Conservation (phyloP, 2,329 filamentous ascomycete species). For the Uncinocarpus reesii region DNA sequence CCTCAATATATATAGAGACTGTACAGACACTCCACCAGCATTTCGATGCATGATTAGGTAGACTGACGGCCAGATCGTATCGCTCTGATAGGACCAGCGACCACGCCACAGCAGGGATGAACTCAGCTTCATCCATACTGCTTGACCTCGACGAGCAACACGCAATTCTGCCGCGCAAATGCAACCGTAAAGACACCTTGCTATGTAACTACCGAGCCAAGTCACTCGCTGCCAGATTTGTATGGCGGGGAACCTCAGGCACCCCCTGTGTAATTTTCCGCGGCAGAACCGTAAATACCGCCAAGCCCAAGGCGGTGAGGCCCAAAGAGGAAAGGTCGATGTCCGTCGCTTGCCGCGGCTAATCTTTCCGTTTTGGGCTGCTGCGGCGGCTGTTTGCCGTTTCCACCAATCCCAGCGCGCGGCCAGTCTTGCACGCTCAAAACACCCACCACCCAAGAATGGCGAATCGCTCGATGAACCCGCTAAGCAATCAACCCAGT, state of each 20-base stretch:
- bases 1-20: neutral
- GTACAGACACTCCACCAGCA: neutral
- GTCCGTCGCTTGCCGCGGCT: slow-evolving; percentile 17
- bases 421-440: neutral
- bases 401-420: slow-evolving; percentile 11
- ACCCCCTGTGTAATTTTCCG: neutral
- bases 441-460: slow-evolving; percentile 12
- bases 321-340: slow-evolving; percentile 14
- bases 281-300: neutral
- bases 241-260: slow-evolving; percentile 3
- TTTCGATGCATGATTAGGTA: no score
- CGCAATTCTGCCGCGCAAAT: no score
- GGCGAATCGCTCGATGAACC: slow-evolving; percentile 6
- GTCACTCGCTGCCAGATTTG: neutral
- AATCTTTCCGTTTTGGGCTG: slow-evolving; percentile 15
- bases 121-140: no score
- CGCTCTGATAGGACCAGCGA: no score
- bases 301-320: slow-evolving; percentile 11
- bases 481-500: neutral
- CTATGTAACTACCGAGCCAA: neutral
- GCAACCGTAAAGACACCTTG: neutral
- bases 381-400: slow-evolving; percentile 17
- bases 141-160: no score
- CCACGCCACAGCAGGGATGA: no score
- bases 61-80: no score